Evolutionary conservation across 208 protist genomes (phyloP), one percentile per base, ranked within the genome.

Genomic region (Leishmania martiniquensis): DNA sequence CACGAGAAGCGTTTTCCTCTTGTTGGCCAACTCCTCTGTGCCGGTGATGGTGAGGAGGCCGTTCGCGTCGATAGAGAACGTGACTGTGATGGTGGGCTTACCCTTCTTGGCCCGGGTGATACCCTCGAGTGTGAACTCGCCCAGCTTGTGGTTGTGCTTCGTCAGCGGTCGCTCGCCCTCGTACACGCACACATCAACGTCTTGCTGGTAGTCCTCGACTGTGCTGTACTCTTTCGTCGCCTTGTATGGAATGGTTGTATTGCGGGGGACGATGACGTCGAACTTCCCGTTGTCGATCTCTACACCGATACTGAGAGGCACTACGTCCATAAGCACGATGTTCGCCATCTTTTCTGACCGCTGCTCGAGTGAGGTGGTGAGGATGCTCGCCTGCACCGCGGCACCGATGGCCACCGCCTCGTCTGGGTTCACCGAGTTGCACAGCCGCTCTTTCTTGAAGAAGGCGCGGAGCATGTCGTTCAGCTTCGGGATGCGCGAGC

Each of bases 341-440:
- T 99, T 90, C 25, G 97, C 97, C 57, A 95, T 98, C 32, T 78
- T 66, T 39, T 80, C 82, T 32, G 89, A 94, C 77, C 87, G 85
- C 85, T 95, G 89, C 72, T 85, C 86, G 0, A 94, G 86, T 20
- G 98, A 83, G 34, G 81, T 91, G 71, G 81, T 91, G 17, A 99
- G 84, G 25, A 99, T 94, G 82, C 89, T 93, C 25, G 95, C 99
- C 91, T 99, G 99, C 74, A 99, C 98, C n/a, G 99, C 99, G 20
- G 99, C 99, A 52, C 99, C 99, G 44, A 99, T 95, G 6, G 99
- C 99, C 22, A 99, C 99, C 20, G 98, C 99, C 89, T 99, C 99
- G 81, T 99, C 94, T 0, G 95, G 93, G 78, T 97, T 81, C 39
- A 98, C 87, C 83, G 66, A 98, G 95, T 89, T 99, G 98, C 85